phyloP scores from a whole-genome alignment of 345 rosid genomes.

The Corchorus olitorius region DNA sequence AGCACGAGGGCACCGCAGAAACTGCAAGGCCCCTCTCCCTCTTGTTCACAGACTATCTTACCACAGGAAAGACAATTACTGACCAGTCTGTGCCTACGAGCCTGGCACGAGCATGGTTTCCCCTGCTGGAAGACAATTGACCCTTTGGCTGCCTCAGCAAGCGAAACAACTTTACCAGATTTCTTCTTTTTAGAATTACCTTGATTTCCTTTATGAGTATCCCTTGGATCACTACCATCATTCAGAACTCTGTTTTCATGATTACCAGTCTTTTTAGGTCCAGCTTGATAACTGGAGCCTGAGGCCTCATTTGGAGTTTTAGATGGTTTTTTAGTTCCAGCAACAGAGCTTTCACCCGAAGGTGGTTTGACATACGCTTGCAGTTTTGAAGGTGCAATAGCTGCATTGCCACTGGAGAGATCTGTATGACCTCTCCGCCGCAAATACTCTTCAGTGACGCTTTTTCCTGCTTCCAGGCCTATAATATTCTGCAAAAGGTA shows the following conservation, averaged over 20 bases:
- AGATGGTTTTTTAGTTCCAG: constrained; percentile 54
- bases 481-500: constrained; percentile 67
- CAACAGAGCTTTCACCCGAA: constrained; percentile 40
- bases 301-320: constrained; percentile 51
- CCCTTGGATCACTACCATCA: constrained; percentile 32
- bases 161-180: constrained; percentile 77
- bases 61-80: constrained; percentile 99
- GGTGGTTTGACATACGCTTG: constrained; percentile 81
- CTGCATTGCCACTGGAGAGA: constrained; percentile 35
- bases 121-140: constrained; percentile 94
- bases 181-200: constrained; percentile 77
- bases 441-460: constrained; percentile 76
- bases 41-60: constrained; percentile 95
- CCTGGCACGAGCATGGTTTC: constrained; percentile 91
- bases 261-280: constrained; percentile 31
- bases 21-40: constrained; percentile 93
- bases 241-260: constrained; percentile 27
- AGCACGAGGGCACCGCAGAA: constrained; percentile 63
- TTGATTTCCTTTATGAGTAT: constrained; percentile 41
- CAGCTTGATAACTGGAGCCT: constrained; percentile 38
- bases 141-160: constrained; percentile 95
- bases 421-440: constrained; percentile 63
- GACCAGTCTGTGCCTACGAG: constrained; percentile 73
- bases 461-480: constrained; percentile 70
- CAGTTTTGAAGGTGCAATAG: constrained; percentile 49